These are phyloP conservation scores for Persicaria tinctoria DNA, from an alignment of 148 eudicot genomes.

Conservation along the genomic window DNA sequence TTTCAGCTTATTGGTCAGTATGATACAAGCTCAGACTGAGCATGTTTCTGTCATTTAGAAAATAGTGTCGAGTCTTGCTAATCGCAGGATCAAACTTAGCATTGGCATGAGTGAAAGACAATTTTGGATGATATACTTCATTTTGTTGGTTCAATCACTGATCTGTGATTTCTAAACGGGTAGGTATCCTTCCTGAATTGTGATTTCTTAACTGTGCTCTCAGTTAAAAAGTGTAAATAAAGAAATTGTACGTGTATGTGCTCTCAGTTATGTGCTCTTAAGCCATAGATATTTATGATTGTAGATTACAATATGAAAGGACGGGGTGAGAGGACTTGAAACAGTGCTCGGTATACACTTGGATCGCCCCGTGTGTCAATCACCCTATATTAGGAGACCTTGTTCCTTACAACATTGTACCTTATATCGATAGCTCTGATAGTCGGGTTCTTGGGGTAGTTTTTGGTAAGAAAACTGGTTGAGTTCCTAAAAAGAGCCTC, in stretches of 20 bases:
- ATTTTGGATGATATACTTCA: constrained; percentile 80
- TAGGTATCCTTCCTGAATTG: too few species aligned
- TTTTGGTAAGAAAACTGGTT: constrained; percentile 61
- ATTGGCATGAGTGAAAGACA: constrained; percentile 30
- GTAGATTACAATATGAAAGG: too few species aligned
- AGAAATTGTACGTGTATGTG: too few species aligned
- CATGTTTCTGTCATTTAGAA: constrained; percentile 47
- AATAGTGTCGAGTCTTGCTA: constrained; percentile 50
- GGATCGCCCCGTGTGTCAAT: too few species aligned
- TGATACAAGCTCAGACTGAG: constrained; percentile 55
- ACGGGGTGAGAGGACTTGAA: too few species aligned
- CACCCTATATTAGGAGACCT: neutral
- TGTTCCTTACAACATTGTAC: constrained; percentile 59
- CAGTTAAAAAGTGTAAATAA: too few species aligned
- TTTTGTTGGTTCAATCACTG: constrained; percentile 61
- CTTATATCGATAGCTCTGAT: constrained; percentile 57
- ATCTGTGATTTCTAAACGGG: neutral
- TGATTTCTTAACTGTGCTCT: too few species aligned
- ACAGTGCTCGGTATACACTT: too few species aligned
- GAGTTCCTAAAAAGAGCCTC: constrained; percentile 70
- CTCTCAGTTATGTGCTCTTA: too few species aligned
- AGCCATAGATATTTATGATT: too few species aligned
- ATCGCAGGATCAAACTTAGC: constrained; percentile 33
- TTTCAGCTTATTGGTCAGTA: constrained; percentile 8
- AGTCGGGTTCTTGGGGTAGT: constrained; percentile 97